Conservation (phyloP, 2,329 filamentous ascomycete species). For the Raffaelea arxii region DNA sequence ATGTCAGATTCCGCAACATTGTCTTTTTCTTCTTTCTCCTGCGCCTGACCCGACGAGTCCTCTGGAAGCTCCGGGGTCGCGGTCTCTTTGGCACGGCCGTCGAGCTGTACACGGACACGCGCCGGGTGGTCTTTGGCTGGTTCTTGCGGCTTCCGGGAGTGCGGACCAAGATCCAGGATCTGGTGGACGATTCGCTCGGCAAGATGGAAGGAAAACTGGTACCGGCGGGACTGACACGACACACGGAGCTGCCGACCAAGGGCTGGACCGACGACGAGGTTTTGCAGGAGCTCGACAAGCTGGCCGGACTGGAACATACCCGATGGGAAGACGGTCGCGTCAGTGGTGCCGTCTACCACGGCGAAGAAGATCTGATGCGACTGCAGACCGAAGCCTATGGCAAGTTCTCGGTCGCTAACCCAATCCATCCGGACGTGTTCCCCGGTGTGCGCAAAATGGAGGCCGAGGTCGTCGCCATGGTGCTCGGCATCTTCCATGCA, state of each 20-base stretch:
- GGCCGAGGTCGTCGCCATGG: constrained; percentile 95
- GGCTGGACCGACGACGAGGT: constrained; percentile 76
- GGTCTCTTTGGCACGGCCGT: constrained; percentile 70
- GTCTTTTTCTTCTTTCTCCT: constrained; percentile 83
- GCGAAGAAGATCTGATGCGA: constrained; percentile 69
- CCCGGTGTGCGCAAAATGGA: constrained; percentile 99
- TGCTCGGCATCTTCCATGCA: constrained; percentile 79
- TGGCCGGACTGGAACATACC: constrained; percentile 85
- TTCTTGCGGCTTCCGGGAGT: constrained; percentile 84
- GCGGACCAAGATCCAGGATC: constrained; percentile 72
- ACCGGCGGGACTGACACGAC: constrained; percentile 54
- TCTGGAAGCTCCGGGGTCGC: constrained; percentile 81
- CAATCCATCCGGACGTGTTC: constrained; percentile 96
- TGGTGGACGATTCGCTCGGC: constrained; percentile 68
- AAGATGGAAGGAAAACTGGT: constrained; percentile 82
- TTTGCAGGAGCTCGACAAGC: constrained; percentile 64
- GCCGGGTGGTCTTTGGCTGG: constrained; percentile 68
- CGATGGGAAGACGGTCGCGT: constrained; percentile 95
- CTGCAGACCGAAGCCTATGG: constrained; percentile 90
- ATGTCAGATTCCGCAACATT: constrained; percentile 78
- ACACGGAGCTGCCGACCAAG: constrained; percentile 69
- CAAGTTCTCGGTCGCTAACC: constrained; percentile 90
- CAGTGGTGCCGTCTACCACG: constrained; percentile 92
- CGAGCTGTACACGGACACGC: constrained; percentile 62
- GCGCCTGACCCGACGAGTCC: constrained; percentile 68